phyloP scores from a whole-genome alignment of 306 rosid genomes.

The Dalbergia cochinchinensis region DNA sequence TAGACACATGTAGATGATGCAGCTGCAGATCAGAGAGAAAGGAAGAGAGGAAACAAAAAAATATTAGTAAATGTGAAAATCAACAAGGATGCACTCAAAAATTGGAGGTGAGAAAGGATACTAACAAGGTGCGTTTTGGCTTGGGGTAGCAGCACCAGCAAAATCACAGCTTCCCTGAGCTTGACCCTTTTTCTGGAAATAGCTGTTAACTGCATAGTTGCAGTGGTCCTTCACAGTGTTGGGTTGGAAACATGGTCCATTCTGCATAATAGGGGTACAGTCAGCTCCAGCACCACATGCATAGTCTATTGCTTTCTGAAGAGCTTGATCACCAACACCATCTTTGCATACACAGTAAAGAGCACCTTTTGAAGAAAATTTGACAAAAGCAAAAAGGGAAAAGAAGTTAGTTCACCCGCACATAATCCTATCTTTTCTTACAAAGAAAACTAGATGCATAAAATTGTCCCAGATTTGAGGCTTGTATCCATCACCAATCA shows the following conservation, averaged over 20 bases:
- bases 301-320: conserved; percentile 85
- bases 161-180: conserved; percentile 84
- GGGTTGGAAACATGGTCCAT: conserved; percentile 81
- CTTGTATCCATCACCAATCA: not conserved
- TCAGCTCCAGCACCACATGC: conserved; percentile 99
- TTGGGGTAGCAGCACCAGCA: conserved; percentile 61
- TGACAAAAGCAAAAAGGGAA: not conserved
- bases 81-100: not conserved
- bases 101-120: not conserved
- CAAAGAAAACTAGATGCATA: not conserved
- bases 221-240: conserved; percentile 93
- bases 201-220: conserved; percentile 89
- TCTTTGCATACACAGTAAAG: conserved; percentile 85
- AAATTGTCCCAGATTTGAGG: not conserved
- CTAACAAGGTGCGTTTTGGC: conserved; percentile 72
- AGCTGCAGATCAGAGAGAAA: conserved; percentile 64
- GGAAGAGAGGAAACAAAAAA: not conserved
- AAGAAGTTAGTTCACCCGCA: conserved; percentile 38
- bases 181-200: conserved; percentile 80
- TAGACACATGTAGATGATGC: conserved; percentile 69
- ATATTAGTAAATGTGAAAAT: conserved; percentile 37
- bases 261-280: conserved; percentile 66
- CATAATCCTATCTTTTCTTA: conserved; percentile 40
- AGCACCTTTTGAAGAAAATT: conserved; percentile 59
- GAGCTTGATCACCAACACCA: conserved; percentile 70